Base-by-base conservation (phyloP, 495 filamentous ascomycete genomes). In the Rhypophila decipiens region DNA sequence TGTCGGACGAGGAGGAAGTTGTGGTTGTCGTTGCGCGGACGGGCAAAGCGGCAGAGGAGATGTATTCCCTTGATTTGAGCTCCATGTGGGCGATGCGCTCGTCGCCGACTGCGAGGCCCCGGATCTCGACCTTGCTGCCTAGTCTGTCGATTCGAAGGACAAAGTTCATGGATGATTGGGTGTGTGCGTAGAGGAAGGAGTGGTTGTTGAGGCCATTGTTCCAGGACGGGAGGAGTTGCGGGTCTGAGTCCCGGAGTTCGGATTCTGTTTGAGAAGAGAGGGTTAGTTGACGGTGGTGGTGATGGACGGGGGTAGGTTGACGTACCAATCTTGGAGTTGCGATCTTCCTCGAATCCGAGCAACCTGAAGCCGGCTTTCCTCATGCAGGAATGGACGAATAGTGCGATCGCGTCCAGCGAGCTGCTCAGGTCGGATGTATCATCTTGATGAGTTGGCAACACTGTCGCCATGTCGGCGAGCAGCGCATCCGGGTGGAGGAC, bases 341-440 rank as follows among this genome's bases (percentile, higher is more conserved):
- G 42, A 19, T 91, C 87, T 63, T 97, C 89, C 15, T 83, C 75
- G 17, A 96, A 84, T 1, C 90, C 90, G 18, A 90, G 63, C 7
- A 97, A 71, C 38, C 86, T 76, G 64, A 96, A 97, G 38, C 82
- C 87, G 9, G 91, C 78, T 4, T 83, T 80, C 22, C 75, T 55
- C 84, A 97, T 86, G 58, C 82, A 86, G 22, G 87, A 88, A 63
- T 98, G 91, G 34, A 79, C 73, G 54, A 93, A 83, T 33, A 97
- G 78, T 9, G 89, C 88, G 49, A 95, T 68, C 35, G 87, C 88
- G 67, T 97, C 94, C 64, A 85, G 86, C 2, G 86, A 74, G 57
- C 78, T 85, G 53, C 83, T 86, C 46, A 97, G 68, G 49, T 82
- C 75, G 11, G 75, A 77, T 4, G 76, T 62, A 59, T 76, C 59